Evolutionary conservation across 2,329 filamentous ascomycete species (phyloP), one percentile per base, ranked within the genome.

Genomic region (Graphiopsis chlorocephala): DNA sequence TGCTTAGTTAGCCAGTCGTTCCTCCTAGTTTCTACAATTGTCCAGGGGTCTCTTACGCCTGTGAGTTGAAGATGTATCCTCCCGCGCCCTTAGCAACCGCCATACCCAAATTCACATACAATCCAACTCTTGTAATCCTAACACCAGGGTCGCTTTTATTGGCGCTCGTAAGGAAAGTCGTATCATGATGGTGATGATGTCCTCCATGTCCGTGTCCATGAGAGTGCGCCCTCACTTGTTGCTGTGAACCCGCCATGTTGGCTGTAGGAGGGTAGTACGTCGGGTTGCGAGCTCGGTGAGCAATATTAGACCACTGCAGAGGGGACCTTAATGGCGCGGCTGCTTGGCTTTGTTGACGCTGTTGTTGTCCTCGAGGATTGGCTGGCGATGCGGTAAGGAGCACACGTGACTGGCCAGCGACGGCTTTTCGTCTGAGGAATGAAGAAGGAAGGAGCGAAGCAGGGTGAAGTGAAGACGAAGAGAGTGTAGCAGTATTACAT

Each of bases 81-180:
- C 95, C 95, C 29, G 93, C 83, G 48, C 94, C 95, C 78, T 99
- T 99, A 70, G 88, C 91, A 72, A 98, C 83, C 58, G 94, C 95
- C 93, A 99, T 98, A 74, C 88, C 89, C 61, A 98, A 83, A 77
- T 99, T 99, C 71, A 93, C 92, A 74, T 89, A 90, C 53, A 96
- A 84, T 28, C 92, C 92, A 72, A 98, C 90, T 69, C 92, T 85
- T 61, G 95, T 99, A 74, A 97, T 97, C 72, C 93, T 89, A 72
- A 97, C 96, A 69, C 92, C 92, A 58, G 95, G 93, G 79, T 99
- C 95, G 70, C 91, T 90, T 79, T 92, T 95, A 80, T 96, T 92
- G 68, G 83, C 84, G 7, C 91, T 94, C 4, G 88, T 90, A 58
- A 96, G 84, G 76, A 92, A 95, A 48, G 88, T 86, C 79, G 92